Evolutionary conservation across 2,329 filamentous ascomycete species (phyloP).

Genomic region (Aphanocladium album): DNA sequence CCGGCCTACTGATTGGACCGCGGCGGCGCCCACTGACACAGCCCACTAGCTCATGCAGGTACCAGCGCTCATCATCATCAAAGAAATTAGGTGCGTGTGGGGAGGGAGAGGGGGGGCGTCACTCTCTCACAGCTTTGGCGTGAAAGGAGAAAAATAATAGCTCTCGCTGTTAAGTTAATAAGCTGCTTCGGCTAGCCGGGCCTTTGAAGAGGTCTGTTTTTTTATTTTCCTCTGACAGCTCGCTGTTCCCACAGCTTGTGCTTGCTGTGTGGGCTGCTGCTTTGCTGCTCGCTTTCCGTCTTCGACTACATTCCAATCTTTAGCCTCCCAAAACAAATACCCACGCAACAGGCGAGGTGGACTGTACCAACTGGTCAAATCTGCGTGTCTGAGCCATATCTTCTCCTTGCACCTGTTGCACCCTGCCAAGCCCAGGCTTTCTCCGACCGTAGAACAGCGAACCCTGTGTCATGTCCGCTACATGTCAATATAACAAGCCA

Average conservation of each 20-base stretch:
- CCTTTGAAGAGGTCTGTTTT: neutral
- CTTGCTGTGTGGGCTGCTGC: too few species aligned
- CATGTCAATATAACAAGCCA: too few species aligned
- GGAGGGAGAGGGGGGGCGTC: neutral
- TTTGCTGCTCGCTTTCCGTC: too few species aligned
- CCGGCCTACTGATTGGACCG: neutral
- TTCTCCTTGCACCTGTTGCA: too few species aligned
- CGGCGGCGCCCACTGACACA: neutral
- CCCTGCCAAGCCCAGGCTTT: too few species aligned
- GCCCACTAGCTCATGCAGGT: slow-evolving; percentile 10
- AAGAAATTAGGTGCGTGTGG: slow-evolving; percentile 13
- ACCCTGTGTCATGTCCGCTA: too few species aligned
- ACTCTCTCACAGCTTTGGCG: too few species aligned
- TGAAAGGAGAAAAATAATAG: neutral
- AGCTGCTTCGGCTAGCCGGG: neutral
- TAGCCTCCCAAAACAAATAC: neutral
- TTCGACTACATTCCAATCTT: neutral
- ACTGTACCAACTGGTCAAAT: too few species aligned
- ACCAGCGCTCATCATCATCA: slow-evolving; percentile 11
- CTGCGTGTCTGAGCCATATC: neutral
- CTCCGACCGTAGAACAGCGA: too few species aligned
- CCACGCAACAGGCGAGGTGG: too few species aligned
- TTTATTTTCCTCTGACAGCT: too few species aligned
- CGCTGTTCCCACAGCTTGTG: too few species aligned
- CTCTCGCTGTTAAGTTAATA: neutral